These are phyloP conservation scores for Phytopythium ostracodes DNA, from an alignment of 352 stramenopile genomes.

Conservation along the genomic window DNA sequence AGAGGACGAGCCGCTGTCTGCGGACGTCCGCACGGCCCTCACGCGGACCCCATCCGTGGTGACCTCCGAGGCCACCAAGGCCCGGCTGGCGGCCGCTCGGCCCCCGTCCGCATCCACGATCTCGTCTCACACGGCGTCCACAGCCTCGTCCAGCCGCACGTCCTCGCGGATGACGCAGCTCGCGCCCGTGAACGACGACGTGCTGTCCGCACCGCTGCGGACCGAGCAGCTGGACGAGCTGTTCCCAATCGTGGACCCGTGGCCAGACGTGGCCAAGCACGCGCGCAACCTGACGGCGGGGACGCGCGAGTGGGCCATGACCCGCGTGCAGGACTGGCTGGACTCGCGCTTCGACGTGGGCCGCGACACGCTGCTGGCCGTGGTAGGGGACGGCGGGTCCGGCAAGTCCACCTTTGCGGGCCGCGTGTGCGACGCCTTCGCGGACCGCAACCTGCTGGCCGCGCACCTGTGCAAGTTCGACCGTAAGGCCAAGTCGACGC, in stretches of 20 bases:
- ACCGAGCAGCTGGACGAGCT: conserved; percentile 77
- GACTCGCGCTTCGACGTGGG: conserved; percentile 66
- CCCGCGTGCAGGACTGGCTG: conserved; percentile 72
- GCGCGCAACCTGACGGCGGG: conserved; percentile 36
- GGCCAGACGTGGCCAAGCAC: conserved; percentile 39
- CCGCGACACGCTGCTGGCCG: conserved; percentile 47
- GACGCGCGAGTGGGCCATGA: conserved; percentile 61
- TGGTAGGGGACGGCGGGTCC: conserved; percentile 64
- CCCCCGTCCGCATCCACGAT: conserved; percentile 11
- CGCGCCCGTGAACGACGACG: conserved; percentile 59
- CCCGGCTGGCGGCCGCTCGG: conserved; percentile 44
- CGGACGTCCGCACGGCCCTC: conserved; percentile 37
- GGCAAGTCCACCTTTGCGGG: conserved; percentile 69
- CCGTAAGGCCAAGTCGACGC: conserved; percentile 61
- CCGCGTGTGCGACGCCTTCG: conserved; percentile 48
- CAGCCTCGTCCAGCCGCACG: conserved; percentile 7
- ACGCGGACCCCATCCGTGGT: conserved; percentile 41
- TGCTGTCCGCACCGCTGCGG: conserved; percentile 58
- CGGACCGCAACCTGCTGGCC: conserved; percentile 45
- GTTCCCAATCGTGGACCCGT: conserved; percentile 74
- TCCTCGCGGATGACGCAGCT: conserved; percentile 54
- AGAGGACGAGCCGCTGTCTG: conserved; percentile 19
- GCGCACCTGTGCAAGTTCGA: conserved; percentile 79
- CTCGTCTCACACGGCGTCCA: conserved; percentile 6
- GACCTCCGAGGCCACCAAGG: conserved; percentile 42